Base-by-base conservation (phyloP, 2,329 filamentous ascomycete genomes). In the Stromatinia cepivora region DNA sequence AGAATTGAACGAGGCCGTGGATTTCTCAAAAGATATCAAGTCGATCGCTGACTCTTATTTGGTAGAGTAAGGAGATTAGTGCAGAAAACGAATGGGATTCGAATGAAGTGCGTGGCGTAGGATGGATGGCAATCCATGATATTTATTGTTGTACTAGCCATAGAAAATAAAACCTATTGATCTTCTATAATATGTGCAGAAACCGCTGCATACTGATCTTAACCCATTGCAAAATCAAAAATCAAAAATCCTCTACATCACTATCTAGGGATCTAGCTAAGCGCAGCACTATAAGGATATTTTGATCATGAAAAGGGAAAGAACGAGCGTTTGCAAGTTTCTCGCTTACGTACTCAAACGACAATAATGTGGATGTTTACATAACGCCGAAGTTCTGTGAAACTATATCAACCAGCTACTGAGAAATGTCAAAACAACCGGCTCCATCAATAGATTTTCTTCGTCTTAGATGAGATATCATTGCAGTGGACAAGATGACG, bases 21-120 rank as follows among this genome's bases (percentile, higher is more conserved):
- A 88, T 28, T 96, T 93, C 81, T 91, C 91, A 59, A 94, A 93
- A 82, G 92, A 95, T 69, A 82, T 94, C 79, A 92, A 89, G 81
- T 92, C 88, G 28, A 83, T 88, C 68, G 90, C 92, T 7, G 92
- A 94, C 73, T 87, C 87, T 73, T 96, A 92, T 80, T 77, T 89
- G 72, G 90, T 96, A 77, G 90, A 92, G 81, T 94, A 88, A 80
- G 80, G 13, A 45, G 59, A 54, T 52, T 68, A 56, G 71, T 59
- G 75, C 50, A 65, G 75, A 77, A 76, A 75, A 64, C 63, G 64
- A 52, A 20, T 57, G 59, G 62, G 59, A 67, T 71, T 72, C 70
- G 56, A 64, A 53, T 36, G 66, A 66, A 66, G 74, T 73, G 72
- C 72, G 74, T 76, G 75, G 73, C 75, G 71, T 65, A 65, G 59